Conservation (phyloP, 1,139 yeast genomes). For the Yamadazyma atmosphaerica region DNA sequence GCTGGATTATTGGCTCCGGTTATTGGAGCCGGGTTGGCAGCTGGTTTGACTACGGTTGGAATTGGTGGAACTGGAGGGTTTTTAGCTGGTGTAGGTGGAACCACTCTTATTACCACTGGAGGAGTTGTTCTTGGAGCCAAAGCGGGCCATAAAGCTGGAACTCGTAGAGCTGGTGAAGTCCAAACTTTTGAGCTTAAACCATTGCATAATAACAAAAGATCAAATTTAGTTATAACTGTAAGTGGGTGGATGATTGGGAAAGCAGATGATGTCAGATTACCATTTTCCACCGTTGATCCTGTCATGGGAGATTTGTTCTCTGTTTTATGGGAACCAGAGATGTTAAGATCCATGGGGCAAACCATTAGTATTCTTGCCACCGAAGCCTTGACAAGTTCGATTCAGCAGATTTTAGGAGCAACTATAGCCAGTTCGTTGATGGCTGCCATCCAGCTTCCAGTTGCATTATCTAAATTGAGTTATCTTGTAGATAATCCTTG, state of each 20-base stretch:
- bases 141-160: constrained; percentile 85
- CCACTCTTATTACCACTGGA: constrained; percentile 89
- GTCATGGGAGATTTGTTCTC: constrained; percentile 96
- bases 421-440: constrained; percentile 89
- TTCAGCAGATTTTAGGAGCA: constrained; percentile 93
- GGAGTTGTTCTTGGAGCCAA: constrained; percentile 90
- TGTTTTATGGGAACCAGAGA: constrained; percentile 95
- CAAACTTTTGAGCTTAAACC: constrained; percentile 93
- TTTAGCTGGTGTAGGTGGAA: constrained; percentile 95
- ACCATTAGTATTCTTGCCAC: constrained; percentile 91
- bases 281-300: constrained; percentile 95
- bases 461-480: constrained; percentile 85
- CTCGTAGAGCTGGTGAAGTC: constrained; percentile 85
- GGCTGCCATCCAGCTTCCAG: constrained; percentile 94
- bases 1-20: constrained; percentile 97
- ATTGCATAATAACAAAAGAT: constrained; percentile 84
- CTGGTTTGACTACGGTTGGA: constrained; percentile 94
- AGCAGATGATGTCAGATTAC: constrained; percentile 93
- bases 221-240: constrained; percentile 85
- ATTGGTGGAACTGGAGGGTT: constrained; percentile 90
- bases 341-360: constrained; percentile 94
- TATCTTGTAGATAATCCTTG: constrained; percentile 95
- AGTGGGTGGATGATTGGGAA: constrained; percentile 98
- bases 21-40: constrained; percentile 97
- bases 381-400: constrained; percentile 88